Evolutionary conservation across 129 eudicot genomes (phyloP).

Genomic region (Escallonia rubra): DNA sequence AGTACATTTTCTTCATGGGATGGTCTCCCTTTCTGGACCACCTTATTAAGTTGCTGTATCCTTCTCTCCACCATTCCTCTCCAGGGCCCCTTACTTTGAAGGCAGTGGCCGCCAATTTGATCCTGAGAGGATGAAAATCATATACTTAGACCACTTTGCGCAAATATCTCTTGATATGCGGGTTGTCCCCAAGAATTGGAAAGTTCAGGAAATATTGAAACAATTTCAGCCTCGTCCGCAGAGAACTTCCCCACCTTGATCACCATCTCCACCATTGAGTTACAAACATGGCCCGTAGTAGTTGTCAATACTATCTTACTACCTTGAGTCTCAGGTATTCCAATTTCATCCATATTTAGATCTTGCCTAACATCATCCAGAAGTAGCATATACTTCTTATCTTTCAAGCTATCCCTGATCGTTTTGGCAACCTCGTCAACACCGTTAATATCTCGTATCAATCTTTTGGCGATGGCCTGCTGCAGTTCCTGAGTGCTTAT

Average conservation of each 20-base stretch:
- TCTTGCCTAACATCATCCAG: slow-evolving; percentile 30
- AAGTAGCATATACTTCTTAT: slow-evolving; percentile 26
- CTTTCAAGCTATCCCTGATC: slow-evolving; percentile 16
- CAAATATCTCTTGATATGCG: slow-evolving; percentile 9
- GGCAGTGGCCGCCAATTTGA: slow-evolving; percentile 15
- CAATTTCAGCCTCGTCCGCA: slow-evolving; percentile 21
- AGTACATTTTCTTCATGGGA: slow-evolving; percentile 15
- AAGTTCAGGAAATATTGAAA: slow-evolving; percentile 17
- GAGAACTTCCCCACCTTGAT: slow-evolving; percentile 5
- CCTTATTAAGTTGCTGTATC: slow-evolving; percentile 2
- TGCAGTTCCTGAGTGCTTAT: slow-evolving; percentile 19
- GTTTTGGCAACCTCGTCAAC: slow-evolving; percentile 4
- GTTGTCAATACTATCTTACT: slow-evolving; percentile 27
- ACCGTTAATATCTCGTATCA: slow-evolving; percentile 13
- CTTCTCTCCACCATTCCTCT: slow-evolving; percentile 21
- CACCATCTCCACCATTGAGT: slow-evolving; percentile 8
- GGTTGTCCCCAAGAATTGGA: slow-evolving; percentile 7
- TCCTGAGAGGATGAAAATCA: slow-evolving; percentile 20
- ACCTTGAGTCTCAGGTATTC: slow-evolving; percentile 17
- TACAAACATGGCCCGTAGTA: slow-evolving; percentile 11
- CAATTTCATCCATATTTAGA: slow-evolving; percentile 15
- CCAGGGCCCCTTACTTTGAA: slow-evolving; percentile 14
- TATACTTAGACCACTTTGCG: slow-evolving; percentile 11
- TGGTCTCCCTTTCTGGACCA: slow-evolving; percentile 19
- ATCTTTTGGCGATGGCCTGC: slow-evolving; percentile 15